Base-by-base conservation (phyloP, 2,329 filamentous ascomycete genomes). In the Ascosphaera aggregata region DNA sequence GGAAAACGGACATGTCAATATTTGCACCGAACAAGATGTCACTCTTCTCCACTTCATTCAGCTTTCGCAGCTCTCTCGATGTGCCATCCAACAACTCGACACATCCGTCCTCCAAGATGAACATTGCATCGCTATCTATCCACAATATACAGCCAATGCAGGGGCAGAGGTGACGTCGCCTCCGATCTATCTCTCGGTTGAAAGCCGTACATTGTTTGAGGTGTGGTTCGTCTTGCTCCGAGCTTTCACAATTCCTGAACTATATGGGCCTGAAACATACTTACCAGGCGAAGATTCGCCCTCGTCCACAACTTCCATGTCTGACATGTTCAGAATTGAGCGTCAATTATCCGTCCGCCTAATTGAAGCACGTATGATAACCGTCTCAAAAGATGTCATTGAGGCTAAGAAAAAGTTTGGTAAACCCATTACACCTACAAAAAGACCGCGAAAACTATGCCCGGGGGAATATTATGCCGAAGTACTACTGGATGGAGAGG, bases 181-280 rank as follows among this genome's bases (percentile, higher is more conserved):
- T n/a, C 86, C 89, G 0, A 75, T 95, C 27, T 94, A 92, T 52
- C 64, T 98, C 24, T 79, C 81, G 2, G 60, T 94, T 35, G 86
- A 95, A 47, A 85, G 73, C 18, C 71, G 85, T 34, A 73, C 92
- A 4, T 65, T 92, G n/a, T 93, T 91, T 49, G 89, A 98, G 54
- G 89, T 94, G 9, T 98, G 89, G 89, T 86, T 92, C 49, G 85
- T 93, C 4, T 63, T 98, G 8, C 57, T 98, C 20, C 73, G 86
- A 44, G 84, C 86, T 0, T 94, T 94, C 54, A 82, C 86, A 0
- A 76, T 92, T 36, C 86, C 89, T 0, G 84, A 94, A 48, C 66
- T 95, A 9, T 95, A 93, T 52, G 80, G 75, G 2, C 68, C 69
- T n/a, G 66, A 69, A 43, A 59, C 62, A 41, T 47, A 46, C 13